Evolutionary conservation across 306 rosid genomes (phyloP).

Genomic region (Vigna radiata): DNA sequence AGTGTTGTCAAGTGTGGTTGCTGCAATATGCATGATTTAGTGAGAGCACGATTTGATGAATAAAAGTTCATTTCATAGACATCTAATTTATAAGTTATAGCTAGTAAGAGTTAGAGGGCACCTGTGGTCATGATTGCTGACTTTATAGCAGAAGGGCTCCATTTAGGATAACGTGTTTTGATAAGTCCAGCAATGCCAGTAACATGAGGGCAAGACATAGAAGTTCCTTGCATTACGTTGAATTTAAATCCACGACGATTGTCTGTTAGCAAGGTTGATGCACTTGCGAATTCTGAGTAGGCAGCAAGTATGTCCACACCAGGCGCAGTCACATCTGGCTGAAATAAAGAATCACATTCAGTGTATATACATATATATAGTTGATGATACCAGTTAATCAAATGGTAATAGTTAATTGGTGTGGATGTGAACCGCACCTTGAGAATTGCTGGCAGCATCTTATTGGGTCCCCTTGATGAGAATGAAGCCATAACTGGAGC

Average conservation of each 20-base stretch:
- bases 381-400: background rate
- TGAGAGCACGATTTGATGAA: too few species aligned
- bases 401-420: background rate
- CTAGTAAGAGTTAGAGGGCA: background rate
- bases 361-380: too few species aligned
- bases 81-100: background rate
- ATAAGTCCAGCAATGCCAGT: conserved; percentile 43
- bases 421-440: conserved; percentile 47
- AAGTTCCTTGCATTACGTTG: conserved; percentile 33
- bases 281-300: conserved; percentile 12
- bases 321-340: conserved; percentile 45
- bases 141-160: conserved; percentile 43
- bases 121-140: conserved; percentile 47
- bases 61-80: too few species aligned
- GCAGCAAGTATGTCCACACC: conserved; percentile 41
- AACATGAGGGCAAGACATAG: conserved; percentile 41
- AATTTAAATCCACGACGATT: background rate
- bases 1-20: background rate
- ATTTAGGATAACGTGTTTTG: conserved; percentile 35
- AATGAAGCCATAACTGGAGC: conserved; percentile 49
- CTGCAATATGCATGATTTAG: background rate
- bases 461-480: conserved; percentile 58
- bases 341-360: background rate
- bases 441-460: conserved; percentile 49
- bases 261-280: background rate